Conservation (phyloP, 176 grass and related monocot genomes). For the sorghum (Sorghum bicolor) region DNA sequence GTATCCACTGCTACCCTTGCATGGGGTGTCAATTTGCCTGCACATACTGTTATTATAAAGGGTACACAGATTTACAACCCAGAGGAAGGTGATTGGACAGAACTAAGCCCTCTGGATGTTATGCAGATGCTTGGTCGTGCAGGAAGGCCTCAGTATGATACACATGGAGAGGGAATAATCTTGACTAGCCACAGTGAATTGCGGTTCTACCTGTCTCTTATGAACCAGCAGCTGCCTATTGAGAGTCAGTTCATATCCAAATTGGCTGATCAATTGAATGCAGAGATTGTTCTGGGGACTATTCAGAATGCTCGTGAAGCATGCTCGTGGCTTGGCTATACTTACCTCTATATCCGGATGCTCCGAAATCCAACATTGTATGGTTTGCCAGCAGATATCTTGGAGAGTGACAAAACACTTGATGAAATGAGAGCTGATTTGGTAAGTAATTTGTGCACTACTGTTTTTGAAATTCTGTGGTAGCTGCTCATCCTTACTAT, state of each 20-base stretch:
- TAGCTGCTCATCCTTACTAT: neutral
- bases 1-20: constrained; percentile 90
- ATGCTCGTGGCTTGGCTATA: constrained; percentile 91
- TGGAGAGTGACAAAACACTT: constrained; percentile 70
- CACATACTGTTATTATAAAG: constrained; percentile 93
- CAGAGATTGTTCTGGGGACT: constrained; percentile 87
- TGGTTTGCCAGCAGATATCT: constrained; percentile 70
- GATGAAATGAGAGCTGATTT: constrained; percentile 91
- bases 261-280: constrained; percentile 86
- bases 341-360: constrained; percentile 89
- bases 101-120: constrained; percentile 90
- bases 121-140: constrained; percentile 99
- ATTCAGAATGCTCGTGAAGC: constrained; percentile 92
- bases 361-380: constrained; percentile 85
- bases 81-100: constrained; percentile 92
- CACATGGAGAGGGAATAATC: constrained; percentile 94
- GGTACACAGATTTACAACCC: constrained; percentile 98
- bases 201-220: constrained; percentile 90
- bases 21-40: constrained; percentile 96
- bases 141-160: constrained; percentile 92
- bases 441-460: constrained; percentile 48
- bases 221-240: constrained; percentile 96
- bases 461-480: neutral
- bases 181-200: constrained; percentile 86
- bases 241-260: constrained; percentile 94